These are phyloP conservation scores for Aureobasidium sp. DNA, from an alignment of 2,329 filamentous ascomycete species.

Conservation along the genomic window DNA sequence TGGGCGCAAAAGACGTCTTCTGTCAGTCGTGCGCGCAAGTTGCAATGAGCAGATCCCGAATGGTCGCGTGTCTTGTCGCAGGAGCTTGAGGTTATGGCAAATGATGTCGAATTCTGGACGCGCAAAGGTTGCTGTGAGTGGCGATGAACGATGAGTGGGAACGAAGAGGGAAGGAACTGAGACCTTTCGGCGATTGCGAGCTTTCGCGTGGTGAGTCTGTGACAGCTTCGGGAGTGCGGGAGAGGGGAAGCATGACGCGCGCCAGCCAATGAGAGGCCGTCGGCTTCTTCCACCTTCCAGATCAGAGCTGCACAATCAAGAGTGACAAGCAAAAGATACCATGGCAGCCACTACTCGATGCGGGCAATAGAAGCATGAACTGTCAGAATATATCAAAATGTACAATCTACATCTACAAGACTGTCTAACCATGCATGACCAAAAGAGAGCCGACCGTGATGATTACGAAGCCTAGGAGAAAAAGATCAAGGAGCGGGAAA, in stretches of 20 bases:
- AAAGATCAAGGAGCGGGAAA: too few species aligned
- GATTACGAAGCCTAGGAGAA: too few species aligned
- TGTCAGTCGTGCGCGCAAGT: background rate
- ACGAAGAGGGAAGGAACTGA: background rate
- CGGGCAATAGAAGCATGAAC: background rate
- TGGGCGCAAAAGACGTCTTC: background rate
- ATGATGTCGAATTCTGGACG: background rate
- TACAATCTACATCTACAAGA: background rate
- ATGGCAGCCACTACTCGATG: background rate
- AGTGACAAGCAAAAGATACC: background rate
- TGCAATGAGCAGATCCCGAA: background rate
- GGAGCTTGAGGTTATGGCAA: background rate
- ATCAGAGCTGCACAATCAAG: background rate
- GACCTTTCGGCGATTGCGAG: conserved; percentile 3
- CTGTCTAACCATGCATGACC: background rate
- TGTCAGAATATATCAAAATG: background rate
- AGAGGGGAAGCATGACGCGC: background rate
- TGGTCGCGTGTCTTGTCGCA: background rate
- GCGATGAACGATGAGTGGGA: background rate
- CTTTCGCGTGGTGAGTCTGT: conserved; percentile 1
- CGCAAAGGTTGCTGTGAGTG: background rate
- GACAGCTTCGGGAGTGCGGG: background rate
- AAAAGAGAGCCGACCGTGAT: too few species aligned
- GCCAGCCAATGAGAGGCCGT: background rate
- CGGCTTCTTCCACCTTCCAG: background rate